phyloP scores from a whole-genome alignment of 2,329 filamentous ascomycete species.

The Calonectria multiphialidica region DNA sequence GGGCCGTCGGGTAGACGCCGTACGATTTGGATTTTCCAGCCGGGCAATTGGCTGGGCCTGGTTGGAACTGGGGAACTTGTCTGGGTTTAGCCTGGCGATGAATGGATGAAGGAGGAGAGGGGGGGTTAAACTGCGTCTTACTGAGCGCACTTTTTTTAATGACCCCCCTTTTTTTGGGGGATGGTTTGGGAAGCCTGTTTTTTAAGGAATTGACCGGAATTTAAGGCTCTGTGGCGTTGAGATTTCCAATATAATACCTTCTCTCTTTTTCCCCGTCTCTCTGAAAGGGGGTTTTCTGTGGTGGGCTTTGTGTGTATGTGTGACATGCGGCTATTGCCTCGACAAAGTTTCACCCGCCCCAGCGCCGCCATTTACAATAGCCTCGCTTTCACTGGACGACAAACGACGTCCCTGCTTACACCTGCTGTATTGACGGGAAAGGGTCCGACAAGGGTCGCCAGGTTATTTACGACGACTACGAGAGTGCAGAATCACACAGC shows the following conservation, averaged over 20 bases:
- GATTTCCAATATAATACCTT: not conserved
- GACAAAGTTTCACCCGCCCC: constrained; percentile 8
- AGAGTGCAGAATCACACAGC: constrained; percentile 14
- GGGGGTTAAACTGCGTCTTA: not conserved
- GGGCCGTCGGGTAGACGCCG: constrained; percentile 21
- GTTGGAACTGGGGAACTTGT: not conserved
- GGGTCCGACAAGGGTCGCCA: not conserved
- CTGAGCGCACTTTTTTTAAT: not conserved
- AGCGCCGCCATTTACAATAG: constrained; percentile 11
- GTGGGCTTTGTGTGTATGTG: not conserved
- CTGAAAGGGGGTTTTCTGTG: not conserved
- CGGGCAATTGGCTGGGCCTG: constrained; percentile 8
- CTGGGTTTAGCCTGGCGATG: constrained; percentile 21
- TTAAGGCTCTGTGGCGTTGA: not conserved
- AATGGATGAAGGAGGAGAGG: too few relatives aligned
- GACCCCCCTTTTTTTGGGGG: constrained; percentile 17
- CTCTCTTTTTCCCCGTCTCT: not conserved
- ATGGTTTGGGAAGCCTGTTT: not conserved
- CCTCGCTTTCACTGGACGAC: constrained; percentile 17
- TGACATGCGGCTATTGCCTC: constrained; percentile 33
- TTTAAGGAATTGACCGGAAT: not conserved
- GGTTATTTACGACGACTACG: not conserved
- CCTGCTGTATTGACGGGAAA: not conserved
- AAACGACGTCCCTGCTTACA: not conserved
- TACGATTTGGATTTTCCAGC: constrained; percentile 13